Conservation (phyloP, 2,329 filamentous ascomycete genomes). For the Venturia pyrina region DNA sequence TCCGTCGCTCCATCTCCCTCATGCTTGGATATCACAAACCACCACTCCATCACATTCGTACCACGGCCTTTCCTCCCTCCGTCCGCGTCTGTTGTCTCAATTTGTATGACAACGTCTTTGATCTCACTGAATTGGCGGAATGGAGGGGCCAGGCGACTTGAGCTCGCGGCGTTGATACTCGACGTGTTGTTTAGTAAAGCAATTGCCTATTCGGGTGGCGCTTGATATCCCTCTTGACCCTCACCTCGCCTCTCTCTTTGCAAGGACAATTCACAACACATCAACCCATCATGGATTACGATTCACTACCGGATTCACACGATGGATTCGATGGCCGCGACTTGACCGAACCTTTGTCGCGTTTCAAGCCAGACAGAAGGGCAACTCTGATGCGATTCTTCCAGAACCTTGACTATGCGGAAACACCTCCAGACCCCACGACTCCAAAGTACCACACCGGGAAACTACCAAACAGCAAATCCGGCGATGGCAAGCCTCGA, state of each 20-base stretch:
- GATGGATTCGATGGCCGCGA: not conserved
- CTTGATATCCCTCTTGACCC: not conserved
- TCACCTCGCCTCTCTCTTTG: not conserved
- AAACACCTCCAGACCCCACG: conserved; percentile 27
- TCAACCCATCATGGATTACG: not conserved
- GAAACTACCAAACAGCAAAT: conserved; percentile 37
- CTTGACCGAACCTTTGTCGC: conserved; percentile 2
- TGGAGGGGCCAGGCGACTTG: not conserved
- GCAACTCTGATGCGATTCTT: conserved; percentile 33
- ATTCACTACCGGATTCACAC: not conserved
- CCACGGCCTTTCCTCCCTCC: not conserved
- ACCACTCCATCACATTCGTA: not conserved
- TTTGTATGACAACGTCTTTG: not conserved
- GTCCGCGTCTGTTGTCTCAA: not conserved
- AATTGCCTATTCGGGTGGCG: not conserved
- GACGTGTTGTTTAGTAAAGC: not conserved
- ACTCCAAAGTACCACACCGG: conserved; percentile 32
- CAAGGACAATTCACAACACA: not conserved
- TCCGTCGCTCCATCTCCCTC: not conserved
- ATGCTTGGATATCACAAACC: not conserved
- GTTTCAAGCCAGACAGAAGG: conserved; percentile 3
- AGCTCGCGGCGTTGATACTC: not conserved
- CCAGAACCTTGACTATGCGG: conserved; percentile 32
- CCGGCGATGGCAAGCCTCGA: conserved; percentile 62
- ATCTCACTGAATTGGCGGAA: not conserved